Evolutionary conservation across 2,329 filamentous ascomycete genomes (phyloP).

Genomic region (Chalara sp.): DNA sequence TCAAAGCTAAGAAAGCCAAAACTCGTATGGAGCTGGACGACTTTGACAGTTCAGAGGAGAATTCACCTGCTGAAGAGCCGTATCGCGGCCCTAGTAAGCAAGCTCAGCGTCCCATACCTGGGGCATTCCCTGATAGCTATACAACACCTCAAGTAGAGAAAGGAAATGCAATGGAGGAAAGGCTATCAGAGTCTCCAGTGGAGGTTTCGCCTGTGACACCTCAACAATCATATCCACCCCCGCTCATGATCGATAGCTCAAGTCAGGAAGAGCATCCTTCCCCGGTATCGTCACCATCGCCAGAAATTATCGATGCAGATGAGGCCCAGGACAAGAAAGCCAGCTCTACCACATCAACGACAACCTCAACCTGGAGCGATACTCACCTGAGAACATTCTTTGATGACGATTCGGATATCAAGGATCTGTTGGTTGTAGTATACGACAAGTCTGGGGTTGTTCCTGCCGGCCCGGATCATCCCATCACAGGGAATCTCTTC

Average conservation of each 20-base stretch:
- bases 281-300: slow-evolving; percentile 56
- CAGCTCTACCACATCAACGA: slow-evolving; percentile 49
- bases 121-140: slow-evolving; percentile 28
- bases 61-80: slow-evolving; percentile 28
- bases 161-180: slow-evolving; percentile 30
- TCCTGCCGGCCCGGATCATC: slow-evolving; percentile 77
- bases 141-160: slow-evolving; percentile 23
- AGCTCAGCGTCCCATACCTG: slow-evolving; percentile 24
- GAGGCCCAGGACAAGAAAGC: slow-evolving; percentile 29
- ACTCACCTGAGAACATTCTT: slow-evolving; percentile 80
- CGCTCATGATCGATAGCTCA: slow-evolving; percentile 63
- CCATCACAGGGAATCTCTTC: slow-evolving; percentile 73
- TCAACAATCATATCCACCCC: slow-evolving; percentile 49
- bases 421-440: slow-evolving; percentile 84
- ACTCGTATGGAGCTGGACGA: slow-evolving; percentile 63
- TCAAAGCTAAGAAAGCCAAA: slow-evolving; percentile 52
- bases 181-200: slow-evolving; percentile 62
- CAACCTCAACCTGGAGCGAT: slow-evolving; percentile 75
- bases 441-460: slow-evolving; percentile 84
- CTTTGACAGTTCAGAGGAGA: slow-evolving; percentile 46
- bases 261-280: slow-evolving; percentile 62
- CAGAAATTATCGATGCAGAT: slow-evolving; percentile 48
- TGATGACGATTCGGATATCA: slow-evolving; percentile 81
- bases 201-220: slow-evolving; percentile 52
- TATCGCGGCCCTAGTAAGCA: slow-evolving; percentile 16